Evolutionary conservation across 805 yeast genomes (phyloP), one percentile per base, ranked within the genome.

Genomic region (Yamadazyma scolyti): DNA sequence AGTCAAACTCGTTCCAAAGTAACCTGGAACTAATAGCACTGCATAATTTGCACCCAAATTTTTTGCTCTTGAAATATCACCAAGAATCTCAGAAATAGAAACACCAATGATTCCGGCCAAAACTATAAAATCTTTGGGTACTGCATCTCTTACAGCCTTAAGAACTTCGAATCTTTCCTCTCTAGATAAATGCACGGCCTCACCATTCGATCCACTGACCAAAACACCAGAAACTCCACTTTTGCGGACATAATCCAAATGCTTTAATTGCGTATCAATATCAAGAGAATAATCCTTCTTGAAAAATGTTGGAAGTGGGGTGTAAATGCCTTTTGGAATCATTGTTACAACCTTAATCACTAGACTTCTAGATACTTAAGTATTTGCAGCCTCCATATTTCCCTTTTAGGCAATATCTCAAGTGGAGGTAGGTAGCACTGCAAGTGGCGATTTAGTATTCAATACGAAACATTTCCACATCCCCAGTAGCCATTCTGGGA

Each of bases 261-360:
- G 77, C 27, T 56, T 48, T 28, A 65, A 50, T 46, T 68, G 74
- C 16, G 77, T 48, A 4, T 62, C 74, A 11, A 33, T 25, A 28
- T 39, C 43, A 5, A 39, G 13, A 7, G 38, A 28, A 25, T 48
- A 47, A 43, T 73, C 77, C 25, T 52, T 50, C 43, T 69, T 66
- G 68, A 73, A 73, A 48, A 75, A 74, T 4, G 81, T 72, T 38
- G 76, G 76, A 10, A 66, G 56, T 17, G 79, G 79, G 5, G 76
- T 70, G 53, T 74, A 75, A 21, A 75, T 56, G 15, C 75, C 75
- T 31, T 25, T 25, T 4, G 38, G 43, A 16, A n/a, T n/a, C n/a
- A n/a, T n/a, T n/a, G n/a, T n/a, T n/a, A n/a, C n/a, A n/a, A n/a
- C n/a, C n/a, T n/a, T n/a, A n/a, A n/a, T n/a, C n/a, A n/a, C n/a